These are phyloP conservation scores for Phyllosticta citrichinensis DNA, from an alignment of 2,329 filamentous ascomycete genomes.

Conservation along the genomic window DNA sequence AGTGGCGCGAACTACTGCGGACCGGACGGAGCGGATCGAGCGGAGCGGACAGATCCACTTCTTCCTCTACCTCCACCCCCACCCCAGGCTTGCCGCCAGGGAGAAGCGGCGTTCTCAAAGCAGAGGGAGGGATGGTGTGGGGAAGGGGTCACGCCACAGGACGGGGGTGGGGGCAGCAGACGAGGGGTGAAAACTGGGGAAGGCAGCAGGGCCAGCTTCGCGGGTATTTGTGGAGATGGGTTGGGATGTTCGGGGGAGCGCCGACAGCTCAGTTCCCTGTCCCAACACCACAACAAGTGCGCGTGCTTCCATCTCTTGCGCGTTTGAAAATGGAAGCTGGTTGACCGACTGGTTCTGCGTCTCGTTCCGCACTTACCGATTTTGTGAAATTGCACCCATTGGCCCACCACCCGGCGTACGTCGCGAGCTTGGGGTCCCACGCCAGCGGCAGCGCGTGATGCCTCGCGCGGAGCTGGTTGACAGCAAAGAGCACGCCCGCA, in stretches of 20 bases:
- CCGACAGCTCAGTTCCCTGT: neutral
- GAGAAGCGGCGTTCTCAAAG: neutral
- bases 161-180: neutral
- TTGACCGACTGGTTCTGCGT: neutral
- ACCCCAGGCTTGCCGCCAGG: neutral
- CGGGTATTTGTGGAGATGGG: neutral
- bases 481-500: neutral
- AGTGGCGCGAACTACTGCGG: too few relatives aligned
- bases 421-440: neutral
- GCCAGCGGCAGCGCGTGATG: neutral
- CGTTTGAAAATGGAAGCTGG: too few relatives aligned
- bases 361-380: neutral
- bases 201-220: neutral
- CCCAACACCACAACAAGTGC: too few relatives aligned
- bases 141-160: neutral
- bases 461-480: neutral
- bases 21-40: neutral
- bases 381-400: neutral
- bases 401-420: neutral
- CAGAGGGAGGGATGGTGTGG: neutral
- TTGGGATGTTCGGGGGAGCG: too few relatives aligned
- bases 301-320: too few relatives aligned
- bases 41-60: neutral
- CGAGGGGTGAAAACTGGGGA: neutral
- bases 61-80: too few relatives aligned